Evolutionary conservation across 192 early-diverging fungal genomes (phyloP).

Genomic region (Podila minutissima): DNA sequence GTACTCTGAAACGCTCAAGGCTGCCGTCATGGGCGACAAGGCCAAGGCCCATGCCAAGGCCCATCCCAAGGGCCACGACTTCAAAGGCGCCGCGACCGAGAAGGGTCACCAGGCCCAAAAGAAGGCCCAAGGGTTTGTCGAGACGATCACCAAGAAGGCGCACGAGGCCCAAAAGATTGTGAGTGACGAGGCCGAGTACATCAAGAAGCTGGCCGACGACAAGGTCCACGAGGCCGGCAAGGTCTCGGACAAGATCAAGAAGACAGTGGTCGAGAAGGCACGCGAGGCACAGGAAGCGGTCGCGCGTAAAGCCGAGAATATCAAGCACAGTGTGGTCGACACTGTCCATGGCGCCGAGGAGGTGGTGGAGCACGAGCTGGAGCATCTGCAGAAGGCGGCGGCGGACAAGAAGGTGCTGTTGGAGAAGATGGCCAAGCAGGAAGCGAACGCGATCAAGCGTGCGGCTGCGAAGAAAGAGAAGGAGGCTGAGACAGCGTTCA

Average conservation of each 20-base stretch:
- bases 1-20: conserved; percentile 10
- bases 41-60: background rate
- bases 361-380: conserved; percentile 12
- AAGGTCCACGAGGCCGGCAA: conserved; percentile 27
- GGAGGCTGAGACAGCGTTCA: conserved; percentile 7
- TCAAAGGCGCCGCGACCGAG: background rate
- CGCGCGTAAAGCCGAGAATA: conserved; percentile 10
- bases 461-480: conserved; percentile 12
- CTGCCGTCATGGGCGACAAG: conserved; percentile 4
- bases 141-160: conserved; percentile 13
- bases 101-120: conserved; percentile 21
- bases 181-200: conserved; percentile 23
- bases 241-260: conserved; percentile 26
- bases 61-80: background rate
- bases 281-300: conserved; percentile 35
- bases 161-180: conserved; percentile 33
- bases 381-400: conserved; percentile 8
- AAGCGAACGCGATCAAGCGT: conserved; percentile 6
- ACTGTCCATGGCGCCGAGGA: conserved; percentile 13
- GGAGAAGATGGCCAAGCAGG: conserved; percentile 6
- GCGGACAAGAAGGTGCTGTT: conserved; percentile 5
- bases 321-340: conserved; percentile 8
- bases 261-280: conserved; percentile 29
- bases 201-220: conserved; percentile 17
- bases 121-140: conserved; percentile 16